Base-by-base conservation (phyloP, 2,329 filamentous ascomycete genomes). In the Diaporthe helianthi region DNA sequence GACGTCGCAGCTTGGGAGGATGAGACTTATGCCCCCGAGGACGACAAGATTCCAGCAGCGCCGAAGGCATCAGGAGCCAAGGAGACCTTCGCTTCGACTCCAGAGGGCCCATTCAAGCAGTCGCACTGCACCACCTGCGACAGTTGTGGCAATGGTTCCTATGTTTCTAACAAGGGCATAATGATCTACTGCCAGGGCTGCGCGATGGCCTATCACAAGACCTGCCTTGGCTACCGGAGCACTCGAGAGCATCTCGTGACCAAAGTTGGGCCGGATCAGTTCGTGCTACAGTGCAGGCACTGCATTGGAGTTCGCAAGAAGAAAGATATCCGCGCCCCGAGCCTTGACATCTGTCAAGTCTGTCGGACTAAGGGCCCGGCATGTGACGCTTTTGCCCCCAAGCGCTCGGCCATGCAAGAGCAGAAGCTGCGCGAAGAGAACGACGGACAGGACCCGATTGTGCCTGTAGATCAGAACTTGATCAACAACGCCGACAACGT, bases 101-200 rank as follows among this genome's bases (percentile, higher is more conserved):
- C 83, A 4, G 85, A 89, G 17, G 87, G 91, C 47, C 80, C 85
- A 3, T 99, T 99, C 78, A 85, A 86, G 66, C 81, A 84, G 26
- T 86, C 87, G 13, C 96, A 99, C 78, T 87, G 86, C 55, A 83
- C 87, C 49, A 83, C 82, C 9, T 99, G 96, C 78, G 90, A 93
- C 73, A 86, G 89, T 3, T 99, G 96, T 76, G 82, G 80, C 58
- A 80, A 82, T n/a, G 80, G 78, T 19, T 85, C 86, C 10, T 82
- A 86, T 58, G 82, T 85, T 26, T 78, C 81, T 1, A 85, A 83
- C 69, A 91, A 90, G 76, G 93, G 93, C 0, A 83, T 87, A 47
- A 83, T 99, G 29, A 86, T 99, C 41, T 90, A 91, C 76, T 99
- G 96, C 74, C 97, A 99, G 80, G 96, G 96, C 36, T 99, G 96